Evolutionary conservation across 441 rosid species (phyloP).

Genomic region (Populus trichocarpa): DNA sequence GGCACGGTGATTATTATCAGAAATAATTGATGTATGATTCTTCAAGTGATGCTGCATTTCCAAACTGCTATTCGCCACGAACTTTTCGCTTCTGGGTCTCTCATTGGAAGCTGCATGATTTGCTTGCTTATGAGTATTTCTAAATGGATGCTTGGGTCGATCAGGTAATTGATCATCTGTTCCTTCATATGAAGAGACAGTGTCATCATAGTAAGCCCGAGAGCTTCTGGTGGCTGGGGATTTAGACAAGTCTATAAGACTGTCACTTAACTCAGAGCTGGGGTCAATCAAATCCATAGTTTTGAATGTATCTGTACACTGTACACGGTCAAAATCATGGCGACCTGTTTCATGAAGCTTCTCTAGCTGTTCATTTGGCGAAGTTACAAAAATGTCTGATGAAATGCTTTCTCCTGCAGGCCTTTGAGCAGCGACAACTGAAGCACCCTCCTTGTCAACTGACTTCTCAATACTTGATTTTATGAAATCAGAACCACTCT

Average conservation of each 20-base stretch:
- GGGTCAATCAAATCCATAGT: constrained; percentile 33
- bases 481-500: constrained; percentile 21
- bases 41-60: constrained; percentile 31
- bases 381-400: constrained; percentile 25
- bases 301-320: constrained; percentile 36
- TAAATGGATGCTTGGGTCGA: constrained; percentile 22
- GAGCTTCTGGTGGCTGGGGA: constrained; percentile 48
- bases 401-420: constrained; percentile 24
- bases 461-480: constrained; percentile 24
- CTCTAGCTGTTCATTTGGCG: constrained; percentile 35
- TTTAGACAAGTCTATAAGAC: constrained; percentile 32
- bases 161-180: constrained; percentile 43
- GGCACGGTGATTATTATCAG: constrained; percentile 30
- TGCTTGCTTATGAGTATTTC: constrained; percentile 25
- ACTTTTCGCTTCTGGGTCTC: constrained; percentile 34
- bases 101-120: constrained; percentile 34
- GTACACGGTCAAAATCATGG: constrained; percentile 16
- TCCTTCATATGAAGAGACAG: constrained; percentile 63
- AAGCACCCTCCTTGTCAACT: constrained; percentile 22
- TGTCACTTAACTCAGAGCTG: constrained; percentile 41
- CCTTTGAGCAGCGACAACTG: constrained; percentile 21
- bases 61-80: constrained; percentile 20
- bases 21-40: constrained; percentile 33
- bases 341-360: constrained; percentile 26
- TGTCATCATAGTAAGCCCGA: constrained; percentile 63